Base-by-base conservation (phyloP, 306 rosid genomes). In the Prunus dulcis region DNA sequence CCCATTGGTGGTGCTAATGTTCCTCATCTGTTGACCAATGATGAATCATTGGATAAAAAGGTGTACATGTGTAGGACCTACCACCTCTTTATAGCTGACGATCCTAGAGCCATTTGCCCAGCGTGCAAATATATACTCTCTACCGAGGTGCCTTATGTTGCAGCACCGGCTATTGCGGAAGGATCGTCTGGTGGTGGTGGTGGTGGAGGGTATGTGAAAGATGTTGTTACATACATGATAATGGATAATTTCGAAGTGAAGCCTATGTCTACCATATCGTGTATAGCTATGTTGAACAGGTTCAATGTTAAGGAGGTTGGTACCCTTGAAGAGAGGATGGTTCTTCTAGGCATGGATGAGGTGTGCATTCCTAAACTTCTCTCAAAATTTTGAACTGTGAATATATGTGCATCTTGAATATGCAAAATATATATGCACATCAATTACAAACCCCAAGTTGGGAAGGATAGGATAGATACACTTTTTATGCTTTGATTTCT, bases 201-300 rank as follows among this genome's bases (percentile, higher is more conserved):
- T 11, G 17, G 0, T 1, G 55, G 19, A n/a, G n/a, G n/a, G n/a
- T n/a, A n/a, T n/a, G n/a, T n/a, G n/a, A n/a, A n/a, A n/a, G n/a
- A n/a, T n/a, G n/a, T n/a, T n/a, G n/a, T n/a, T n/a, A n/a, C n/a
- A n/a, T n/a, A n/a, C n/a, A n/a, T n/a, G n/a, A n/a, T 79, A n/a
- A 79, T 56, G 77, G 83, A 83, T 74, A 61, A 83, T 49, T n/a
- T 79, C 13, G 82, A 17, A 5, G 86, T 83, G 27, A 71, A 63
- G 28, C 86, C 90, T 0, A 56, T 76, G 67, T 83, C 87, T 1
- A 66, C 79, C 8, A 56, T 67, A 1, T 71, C 82, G 0, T 10
- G 62, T 6, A 25, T 78, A 12, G 3, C 82, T 0, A 2, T 78
- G 47, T 62, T 86, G 0, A 83, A 68, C 12, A 28, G 30, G 73